phyloP scores from a whole-genome alignment of 805 yeast genomes.

The Monosporozyma siamensis region DNA sequence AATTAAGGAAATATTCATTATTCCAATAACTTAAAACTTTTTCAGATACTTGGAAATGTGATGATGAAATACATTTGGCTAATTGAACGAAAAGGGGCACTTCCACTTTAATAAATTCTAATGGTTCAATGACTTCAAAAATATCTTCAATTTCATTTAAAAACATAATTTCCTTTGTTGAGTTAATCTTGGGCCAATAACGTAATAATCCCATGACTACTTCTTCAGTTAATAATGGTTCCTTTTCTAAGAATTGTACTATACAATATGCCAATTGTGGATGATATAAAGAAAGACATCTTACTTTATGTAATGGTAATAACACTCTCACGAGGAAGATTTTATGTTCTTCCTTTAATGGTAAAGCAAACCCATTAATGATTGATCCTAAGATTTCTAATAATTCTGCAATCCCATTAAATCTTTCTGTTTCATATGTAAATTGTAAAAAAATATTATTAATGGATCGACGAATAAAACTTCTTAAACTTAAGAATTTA shows the following conservation, averaged over 20 bases:
- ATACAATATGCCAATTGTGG: slow-evolving; percentile 97
- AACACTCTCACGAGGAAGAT: slow-evolving; percentile 77
- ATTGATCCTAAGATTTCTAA: slow-evolving; percentile 92
- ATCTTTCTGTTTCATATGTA: slow-evolving; percentile 89
- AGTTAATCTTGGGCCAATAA: slow-evolving; percentile 94
- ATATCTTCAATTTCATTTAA: slow-evolving; percentile 94
- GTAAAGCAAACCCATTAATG: slow-evolving; percentile 95
- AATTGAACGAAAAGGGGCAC: slow-evolving; percentile 90
- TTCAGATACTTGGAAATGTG: slow-evolving; percentile 96
- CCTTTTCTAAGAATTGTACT: slow-evolving; percentile 93
- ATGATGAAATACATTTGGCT: slow-evolving; percentile 85
- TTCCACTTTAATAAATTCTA: slow-evolving; percentile 83
- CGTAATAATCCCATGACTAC: slow-evolving; percentile 89
- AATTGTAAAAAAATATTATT: slow-evolving; percentile 89
- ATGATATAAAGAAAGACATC: slow-evolving; percentile 81
- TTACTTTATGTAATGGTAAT: slow-evolving; percentile 86
- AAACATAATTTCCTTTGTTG: slow-evolving; percentile 94
- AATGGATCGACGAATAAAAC: slow-evolving; percentile 84
- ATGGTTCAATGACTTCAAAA: slow-evolving; percentile 90
- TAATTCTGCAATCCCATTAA: slow-evolving; percentile 91
- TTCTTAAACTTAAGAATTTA: slow-evolving; percentile 78
- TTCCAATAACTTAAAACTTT: slow-evolving; percentile 91
- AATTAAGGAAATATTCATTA: slow-evolving; percentile 82
- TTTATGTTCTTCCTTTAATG: slow-evolving; percentile 94
- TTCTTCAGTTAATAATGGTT: slow-evolving; percentile 84